Conservation (phyloP, 306 rosid species). For the Malus fusca region DNA sequence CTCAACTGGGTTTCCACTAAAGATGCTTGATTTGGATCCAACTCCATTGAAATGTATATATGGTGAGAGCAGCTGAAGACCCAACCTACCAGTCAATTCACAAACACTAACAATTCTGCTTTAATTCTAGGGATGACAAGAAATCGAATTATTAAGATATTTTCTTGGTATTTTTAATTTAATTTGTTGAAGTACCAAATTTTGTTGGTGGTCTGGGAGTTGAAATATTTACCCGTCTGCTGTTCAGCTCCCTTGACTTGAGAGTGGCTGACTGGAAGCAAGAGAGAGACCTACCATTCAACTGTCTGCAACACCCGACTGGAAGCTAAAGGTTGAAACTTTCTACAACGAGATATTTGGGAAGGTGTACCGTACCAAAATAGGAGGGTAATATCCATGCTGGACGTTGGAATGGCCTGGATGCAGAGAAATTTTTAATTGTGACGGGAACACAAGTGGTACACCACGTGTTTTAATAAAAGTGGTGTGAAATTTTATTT, state of each 20-base stretch:
- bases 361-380: neutral
- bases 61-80: neutral
- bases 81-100: conserved; percentile 52
- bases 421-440: too few relatives aligned
- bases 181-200: conserved; percentile 1
- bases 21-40: conserved; percentile 7
- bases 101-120: neutral
- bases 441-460: too few relatives aligned
- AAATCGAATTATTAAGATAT: neutral
- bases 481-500: too few relatives aligned
- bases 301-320: neutral
- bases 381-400: neutral
- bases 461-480: too few relatives aligned
- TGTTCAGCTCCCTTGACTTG: conserved; percentile 8
- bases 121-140: neutral
- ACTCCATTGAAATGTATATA: conserved; percentile 22
- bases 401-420: neutral
- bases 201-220: conserved; percentile 4
- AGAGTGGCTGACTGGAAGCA: conserved; percentile 1
- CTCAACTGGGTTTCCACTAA: conserved; percentile 6
- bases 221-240: neutral
- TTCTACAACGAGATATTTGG: neutral
- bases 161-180: neutral
- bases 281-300: conserved; percentile 15
- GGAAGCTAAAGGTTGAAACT: neutral